Evolutionary conservation across 2,329 filamentous ascomycete genomes (phyloP).

Genomic region (Talaromyces sp.): DNA sequence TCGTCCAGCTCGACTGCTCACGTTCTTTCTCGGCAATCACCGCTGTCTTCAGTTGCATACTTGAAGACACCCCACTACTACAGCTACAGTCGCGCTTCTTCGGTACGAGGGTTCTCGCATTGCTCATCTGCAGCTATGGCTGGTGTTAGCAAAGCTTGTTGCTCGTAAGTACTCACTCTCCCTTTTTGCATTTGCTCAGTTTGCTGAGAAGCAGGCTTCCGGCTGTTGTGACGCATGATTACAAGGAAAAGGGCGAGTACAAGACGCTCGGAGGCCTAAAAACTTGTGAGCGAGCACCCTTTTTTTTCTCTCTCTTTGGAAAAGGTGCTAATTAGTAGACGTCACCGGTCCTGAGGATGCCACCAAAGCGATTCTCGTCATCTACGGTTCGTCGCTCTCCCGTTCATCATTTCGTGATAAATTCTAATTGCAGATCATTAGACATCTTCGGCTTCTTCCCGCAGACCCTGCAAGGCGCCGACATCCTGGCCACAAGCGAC

Average conservation of each 20-base stretch:
- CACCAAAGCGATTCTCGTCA: slow-evolving; percentile 52
- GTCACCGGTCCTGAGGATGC: slow-evolving; percentile 53
- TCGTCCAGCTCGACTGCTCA: background rate
- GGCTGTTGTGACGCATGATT: slow-evolving; percentile 39
- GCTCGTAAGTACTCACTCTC: slow-evolving; percentile 27
- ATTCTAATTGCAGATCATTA: slow-evolving; percentile 17
- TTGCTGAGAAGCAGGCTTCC: slow-evolving; percentile 28
- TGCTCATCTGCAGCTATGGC: slow-evolving; percentile 29
- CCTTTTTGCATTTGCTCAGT: slow-evolving; percentile 5
- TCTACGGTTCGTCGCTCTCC: slow-evolving; percentile 40
- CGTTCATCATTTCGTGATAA: background rate
- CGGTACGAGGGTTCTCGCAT: slow-evolving; percentile 12
- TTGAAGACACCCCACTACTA: background rate
- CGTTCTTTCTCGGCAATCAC: background rate
- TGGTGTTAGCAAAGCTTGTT: slow-evolving; percentile 41
- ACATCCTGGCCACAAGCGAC: slow-evolving; percentile 57
- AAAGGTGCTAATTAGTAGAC: slow-evolving; percentile 32
- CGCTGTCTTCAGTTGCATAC: background rate
- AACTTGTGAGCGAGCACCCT: slow-evolving; percentile 44
- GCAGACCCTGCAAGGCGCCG: slow-evolving; percentile 59
- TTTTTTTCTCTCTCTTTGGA: background rate
- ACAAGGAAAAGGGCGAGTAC: slow-evolving; percentile 55
- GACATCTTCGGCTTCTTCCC: slow-evolving; percentile 62
- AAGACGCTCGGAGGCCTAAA: slow-evolving; percentile 57
- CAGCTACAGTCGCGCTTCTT: background rate